Evolutionary conservation across 257 asterid species (phyloP).

Genomic region (Orobanche coerulescens): DNA sequence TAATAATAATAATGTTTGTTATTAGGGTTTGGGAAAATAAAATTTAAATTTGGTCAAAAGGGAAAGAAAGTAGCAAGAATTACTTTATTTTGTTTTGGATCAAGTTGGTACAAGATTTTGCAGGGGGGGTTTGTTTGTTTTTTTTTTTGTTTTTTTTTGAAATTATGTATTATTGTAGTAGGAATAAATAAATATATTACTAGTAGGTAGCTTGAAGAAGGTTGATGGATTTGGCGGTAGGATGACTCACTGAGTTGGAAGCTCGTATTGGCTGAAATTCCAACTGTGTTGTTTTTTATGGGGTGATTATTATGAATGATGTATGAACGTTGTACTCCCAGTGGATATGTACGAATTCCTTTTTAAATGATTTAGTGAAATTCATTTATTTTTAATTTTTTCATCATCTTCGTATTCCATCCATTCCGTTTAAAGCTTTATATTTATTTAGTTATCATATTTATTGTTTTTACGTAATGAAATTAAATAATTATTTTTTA

Average conservation of each 20-base stretch:
- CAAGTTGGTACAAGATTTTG: not conserved
- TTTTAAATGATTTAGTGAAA: not conserved
- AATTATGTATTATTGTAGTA: not conserved
- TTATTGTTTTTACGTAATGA: no score
- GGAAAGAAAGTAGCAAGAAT: not conserved
- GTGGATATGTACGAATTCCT: not conserved
- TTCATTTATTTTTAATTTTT: not conserved
- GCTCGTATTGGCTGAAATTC: conserved; percentile 32
- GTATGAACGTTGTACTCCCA: conserved; percentile 4
- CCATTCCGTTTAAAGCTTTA: not conserved
- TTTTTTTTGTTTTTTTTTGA: conserved; percentile 9
- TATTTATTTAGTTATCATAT: no score
- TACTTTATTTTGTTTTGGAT: not conserved
- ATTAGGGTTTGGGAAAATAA: conserved; percentile 6
- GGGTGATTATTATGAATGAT: not conserved
- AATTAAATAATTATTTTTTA: no score
- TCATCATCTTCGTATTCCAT: not conserved
- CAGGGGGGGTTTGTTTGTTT: not conserved
- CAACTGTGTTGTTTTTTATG: conserved; percentile 11
- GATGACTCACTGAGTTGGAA: conserved; percentile 17
- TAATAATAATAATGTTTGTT: not conserved
- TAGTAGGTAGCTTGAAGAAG: not conserved
- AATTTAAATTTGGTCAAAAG: not conserved
- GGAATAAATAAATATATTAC: not conserved
- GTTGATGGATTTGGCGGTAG: not conserved